Evolutionary conservation across 1,139 yeast species (phyloP), one percentile per base, ranked within the genome.

Genomic region (Hemisphaericaspora subhashii): DNA sequence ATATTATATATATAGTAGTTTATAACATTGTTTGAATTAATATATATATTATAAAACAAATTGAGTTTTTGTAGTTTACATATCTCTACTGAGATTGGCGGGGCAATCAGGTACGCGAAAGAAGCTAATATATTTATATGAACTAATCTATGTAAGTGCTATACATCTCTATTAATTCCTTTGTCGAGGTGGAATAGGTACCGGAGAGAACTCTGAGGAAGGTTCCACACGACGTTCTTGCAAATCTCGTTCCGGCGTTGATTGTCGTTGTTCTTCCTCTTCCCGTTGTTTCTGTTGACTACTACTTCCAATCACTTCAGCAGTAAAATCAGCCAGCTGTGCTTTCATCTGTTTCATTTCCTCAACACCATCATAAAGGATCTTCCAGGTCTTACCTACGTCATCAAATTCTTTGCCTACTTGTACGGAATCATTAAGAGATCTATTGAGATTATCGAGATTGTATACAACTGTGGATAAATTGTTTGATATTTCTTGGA

Each of bases 401-500:
- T 70, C 68, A 41, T 69, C 74, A 46, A 72, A 72, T 40, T 69
- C 75, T 41, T 68, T 68, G 5, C 76, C 74, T 1, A 71, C 74
- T 42, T 69, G 72, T 13, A 71, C 56, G 21, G 71, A 64, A 42
- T 66, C 71, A 39, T 64, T 62, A 36, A 72, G 57, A 1, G 74
- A 62, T 27, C 76, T 49, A 47, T 72, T 72, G 42, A 72, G 60
- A 12, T 64, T 60, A 31, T 69, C 74, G 35, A 72, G 52, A 43
- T 71, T 70, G 46, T 60, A 52, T 5, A 66, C 66, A n/a, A 71
- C 72, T 3, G 70, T 63, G 43, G 68, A 68, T 43, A 72, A 55
- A 14, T 71, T 62, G 30, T 53, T 51, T 15, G 73, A 57, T 23
- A 72, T 70, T 44, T 71, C 76, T 50, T 69, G 76, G 17, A 72